A percentile compares a stretch with the other conserved stretches of the same genome.
phyloP scores from a whole-genome alignment of 2,329 filamentous ascomycete genomes.

The Neurospora sp. region DNA sequence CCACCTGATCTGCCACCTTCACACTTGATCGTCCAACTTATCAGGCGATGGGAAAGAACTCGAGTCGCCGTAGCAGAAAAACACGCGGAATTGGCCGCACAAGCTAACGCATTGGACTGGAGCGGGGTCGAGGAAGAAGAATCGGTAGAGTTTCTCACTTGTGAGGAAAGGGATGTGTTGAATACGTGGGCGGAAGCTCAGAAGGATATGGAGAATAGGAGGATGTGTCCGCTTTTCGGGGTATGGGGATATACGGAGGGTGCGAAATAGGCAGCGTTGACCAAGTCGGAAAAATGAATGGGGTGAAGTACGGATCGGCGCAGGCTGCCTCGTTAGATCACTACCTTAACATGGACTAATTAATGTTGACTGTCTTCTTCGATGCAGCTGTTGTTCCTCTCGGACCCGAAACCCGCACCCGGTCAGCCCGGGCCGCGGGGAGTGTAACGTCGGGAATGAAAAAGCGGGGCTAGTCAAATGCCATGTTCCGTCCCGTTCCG shows the following conservation, averaged over 20 bases:
- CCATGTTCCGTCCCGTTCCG: neutral
- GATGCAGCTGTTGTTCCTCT: neutral
- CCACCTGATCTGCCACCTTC: neutral
- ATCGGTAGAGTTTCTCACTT: neutral
- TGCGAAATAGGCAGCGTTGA: neutral
- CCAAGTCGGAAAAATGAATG: neutral
- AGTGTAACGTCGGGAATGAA: neutral
- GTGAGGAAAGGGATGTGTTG: neutral
- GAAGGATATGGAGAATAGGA: neutral
- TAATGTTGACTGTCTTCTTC: neutral
- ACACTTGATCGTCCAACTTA: neutral
- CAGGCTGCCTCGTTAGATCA: neutral
- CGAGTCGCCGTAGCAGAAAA: neutral
- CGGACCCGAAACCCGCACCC: neutral
- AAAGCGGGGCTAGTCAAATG: neutral
- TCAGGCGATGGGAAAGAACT: neutral
- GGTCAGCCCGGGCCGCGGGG: neutral
- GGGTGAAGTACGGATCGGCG: neutral
- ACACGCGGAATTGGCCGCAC: neutral
- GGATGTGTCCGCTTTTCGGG: neutral
- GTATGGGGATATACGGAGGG: neutral
- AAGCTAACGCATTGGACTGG: conserved; percentile 2
- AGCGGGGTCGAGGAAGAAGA: neutral
- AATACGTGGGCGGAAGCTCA: neutral
- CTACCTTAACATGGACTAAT: neutral